Conservation (phyloP, 1,139 yeast genomes). For the Candida sp. region DNA sequence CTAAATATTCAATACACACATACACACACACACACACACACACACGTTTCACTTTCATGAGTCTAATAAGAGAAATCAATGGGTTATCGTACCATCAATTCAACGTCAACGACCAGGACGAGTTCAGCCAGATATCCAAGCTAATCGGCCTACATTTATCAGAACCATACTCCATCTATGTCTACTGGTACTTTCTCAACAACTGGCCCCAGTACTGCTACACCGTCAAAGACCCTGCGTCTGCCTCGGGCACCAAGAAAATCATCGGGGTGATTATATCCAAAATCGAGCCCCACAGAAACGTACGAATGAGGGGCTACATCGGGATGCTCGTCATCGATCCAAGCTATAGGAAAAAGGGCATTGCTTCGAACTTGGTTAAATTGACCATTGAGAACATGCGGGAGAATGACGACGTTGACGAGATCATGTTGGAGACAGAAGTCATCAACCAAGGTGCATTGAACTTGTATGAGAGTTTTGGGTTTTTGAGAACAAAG, state of each 20-base stretch:
- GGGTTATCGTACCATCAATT: constrained; percentile 25
- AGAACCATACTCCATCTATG: constrained; percentile 53
- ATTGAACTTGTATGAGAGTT: constrained; percentile 74
- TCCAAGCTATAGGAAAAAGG: constrained; percentile 69
- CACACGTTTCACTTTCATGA: constrained; percentile 1
- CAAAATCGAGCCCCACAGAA: constrained; percentile 80
- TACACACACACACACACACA: neutral
- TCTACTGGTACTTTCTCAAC: constrained; percentile 52
- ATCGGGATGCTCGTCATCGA: constrained; percentile 96
- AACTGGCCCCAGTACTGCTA: constrained; percentile 53
- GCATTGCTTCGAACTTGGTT: constrained; percentile 81
- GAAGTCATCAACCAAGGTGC: constrained; percentile 87
- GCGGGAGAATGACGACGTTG: constrained; percentile 63
- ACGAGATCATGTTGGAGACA: constrained; percentile 90
- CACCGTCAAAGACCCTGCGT: constrained; percentile 26
- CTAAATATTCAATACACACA: no score
- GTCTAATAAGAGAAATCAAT: constrained; percentile 16
- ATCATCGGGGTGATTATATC: constrained; percentile 86
- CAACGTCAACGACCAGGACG: constrained; percentile 25
- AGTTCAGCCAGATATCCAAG: constrained; percentile 33
- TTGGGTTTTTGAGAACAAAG: constrained; percentile 86
- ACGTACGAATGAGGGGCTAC: constrained; percentile 78
- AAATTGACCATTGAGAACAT: constrained; percentile 66
- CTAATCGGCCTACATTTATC: constrained; percentile 42
- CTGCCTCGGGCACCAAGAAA: constrained; percentile 10